Evolutionary conservation across 2,329 filamentous ascomycete species (phyloP).

Genomic region (Diaporthe caulivora): DNA sequence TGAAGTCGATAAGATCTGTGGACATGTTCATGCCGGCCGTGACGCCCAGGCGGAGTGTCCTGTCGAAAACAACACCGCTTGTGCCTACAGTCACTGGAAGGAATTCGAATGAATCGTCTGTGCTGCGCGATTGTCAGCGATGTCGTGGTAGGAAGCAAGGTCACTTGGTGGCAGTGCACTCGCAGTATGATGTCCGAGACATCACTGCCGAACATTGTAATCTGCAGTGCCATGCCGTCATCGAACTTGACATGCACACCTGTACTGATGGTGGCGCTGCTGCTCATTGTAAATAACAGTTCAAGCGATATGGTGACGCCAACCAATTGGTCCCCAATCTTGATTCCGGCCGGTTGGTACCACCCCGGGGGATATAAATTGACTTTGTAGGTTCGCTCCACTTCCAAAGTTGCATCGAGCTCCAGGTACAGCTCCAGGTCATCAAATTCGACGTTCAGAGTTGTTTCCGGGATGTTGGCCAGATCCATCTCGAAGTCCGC

Average conservation of each 20-base stretch:
- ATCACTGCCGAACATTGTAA: slow-evolving; percentile 63
- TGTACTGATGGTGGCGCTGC: slow-evolving; percentile 61
- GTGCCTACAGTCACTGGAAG: slow-evolving; percentile 64
- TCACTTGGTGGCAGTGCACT: slow-evolving; percentile 45
- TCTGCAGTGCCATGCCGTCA: slow-evolving; percentile 60
- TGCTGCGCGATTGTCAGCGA: slow-evolving; percentile 48
- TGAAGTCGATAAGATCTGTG: slow-evolving; percentile 41
- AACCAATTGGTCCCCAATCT: slow-evolving; percentile 54
- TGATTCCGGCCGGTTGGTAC: slow-evolving; percentile 56
- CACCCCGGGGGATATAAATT: slow-evolving; percentile 60
- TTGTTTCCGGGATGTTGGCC: slow-evolving; percentile 55
- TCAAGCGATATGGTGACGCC: slow-evolving; percentile 64
- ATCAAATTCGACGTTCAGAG: slow-evolving; percentile 62
- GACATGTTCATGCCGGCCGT: slow-evolving; percentile 55
- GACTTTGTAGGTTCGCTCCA: slow-evolving; percentile 59
- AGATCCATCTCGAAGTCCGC: slow-evolving; percentile 59
- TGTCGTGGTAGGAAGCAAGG: not conserved
- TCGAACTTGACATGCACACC: slow-evolving; percentile 69
- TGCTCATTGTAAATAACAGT: slow-evolving; percentile 62
- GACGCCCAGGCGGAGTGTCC: slow-evolving; percentile 60
- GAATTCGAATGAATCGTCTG: slow-evolving; percentile 67
- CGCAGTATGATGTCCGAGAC: slow-evolving; percentile 63
- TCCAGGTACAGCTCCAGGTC: slow-evolving; percentile 64
- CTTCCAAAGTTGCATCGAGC: slow-evolving; percentile 57
- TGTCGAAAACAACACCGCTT: slow-evolving; percentile 57